Evolutionary conservation across 768 basidiomycete genomes (phyloP).

Genomic region (Paxillus rubicundulus): DNA sequence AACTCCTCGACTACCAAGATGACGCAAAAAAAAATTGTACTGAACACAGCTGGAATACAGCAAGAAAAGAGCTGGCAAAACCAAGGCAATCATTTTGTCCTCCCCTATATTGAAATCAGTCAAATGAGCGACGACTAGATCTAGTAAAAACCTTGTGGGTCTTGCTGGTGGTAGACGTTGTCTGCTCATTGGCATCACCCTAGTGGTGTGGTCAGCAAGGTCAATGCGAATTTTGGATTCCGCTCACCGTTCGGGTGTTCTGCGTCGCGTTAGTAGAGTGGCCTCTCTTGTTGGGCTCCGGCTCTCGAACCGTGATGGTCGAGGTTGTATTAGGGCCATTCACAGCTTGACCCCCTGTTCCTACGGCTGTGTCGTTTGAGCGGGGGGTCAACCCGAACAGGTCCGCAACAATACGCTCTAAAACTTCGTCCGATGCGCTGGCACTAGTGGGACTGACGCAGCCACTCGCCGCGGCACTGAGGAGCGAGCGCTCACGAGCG

Average conservation of each 20-base stretch:
- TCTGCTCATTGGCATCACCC: no score
- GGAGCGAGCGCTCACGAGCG: constrained; percentile 47
- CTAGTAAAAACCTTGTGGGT: no score
- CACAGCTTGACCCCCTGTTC: constrained; percentile 5
- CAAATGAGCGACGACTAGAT: no score
- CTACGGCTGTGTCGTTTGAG: constrained; percentile 1
- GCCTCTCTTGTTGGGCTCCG: background rate
- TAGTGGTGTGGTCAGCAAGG: no score
- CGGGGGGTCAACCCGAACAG: constrained; percentile 29
- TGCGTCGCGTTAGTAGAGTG: background rate
- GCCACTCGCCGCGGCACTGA: constrained; percentile 33
- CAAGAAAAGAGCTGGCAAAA: no score
- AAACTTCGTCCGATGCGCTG: constrained; percentile 22
- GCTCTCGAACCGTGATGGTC: background rate
- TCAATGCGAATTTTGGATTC: background rate
- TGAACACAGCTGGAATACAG: no score
- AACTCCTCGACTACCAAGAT: no score
- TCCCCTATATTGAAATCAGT: no score
- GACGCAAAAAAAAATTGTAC: no score
- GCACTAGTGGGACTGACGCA: constrained; percentile 27
- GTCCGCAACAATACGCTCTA: constrained; percentile 29
- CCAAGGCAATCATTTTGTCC: no score
- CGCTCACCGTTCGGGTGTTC: background rate
- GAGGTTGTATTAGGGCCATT: background rate
- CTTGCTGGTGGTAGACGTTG: no score